Conservation (phyloP, 2,329 filamentous ascomycete species). For the Chalaropsis thielavioides region DNA sequence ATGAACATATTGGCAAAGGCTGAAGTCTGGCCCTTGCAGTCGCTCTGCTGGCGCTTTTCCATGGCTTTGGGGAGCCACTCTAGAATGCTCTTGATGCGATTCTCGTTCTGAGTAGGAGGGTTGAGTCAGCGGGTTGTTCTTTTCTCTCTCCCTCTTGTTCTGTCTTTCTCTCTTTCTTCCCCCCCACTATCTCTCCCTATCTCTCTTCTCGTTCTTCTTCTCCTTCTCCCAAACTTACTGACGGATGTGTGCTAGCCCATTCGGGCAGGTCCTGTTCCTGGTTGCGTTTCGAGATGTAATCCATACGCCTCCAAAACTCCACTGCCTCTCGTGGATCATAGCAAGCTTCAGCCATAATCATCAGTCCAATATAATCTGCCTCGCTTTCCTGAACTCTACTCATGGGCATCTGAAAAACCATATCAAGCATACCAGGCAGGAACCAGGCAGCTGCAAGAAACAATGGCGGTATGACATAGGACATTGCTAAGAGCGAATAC, state of each 20-base stretch:
- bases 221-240: constrained; percentile 31
- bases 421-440: constrained; percentile 39
- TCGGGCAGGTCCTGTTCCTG: constrained; percentile 44
- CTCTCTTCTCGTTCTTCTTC: not conserved
- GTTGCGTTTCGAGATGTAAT: constrained; percentile 29
- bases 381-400: constrained; percentile 59
- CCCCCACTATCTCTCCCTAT: not conserved
- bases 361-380: constrained; percentile 65
- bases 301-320: constrained; percentile 54
- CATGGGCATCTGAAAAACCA: constrained; percentile 54
- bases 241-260: constrained; percentile 64
- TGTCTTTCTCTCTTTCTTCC: not conserved
- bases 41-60: constrained; percentile 38
- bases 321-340: constrained; percentile 56
- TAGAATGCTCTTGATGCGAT: constrained; percentile 49
- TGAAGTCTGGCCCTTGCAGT: constrained; percentile 35
- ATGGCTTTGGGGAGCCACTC: constrained; percentile 47
- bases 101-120: constrained; percentile 34
- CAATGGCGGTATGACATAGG: constrained; percentile 30
- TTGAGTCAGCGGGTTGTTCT: not conserved
- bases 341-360: constrained; percentile 73
- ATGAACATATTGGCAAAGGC: constrained; percentile 40
- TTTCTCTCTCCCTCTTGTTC: not conserved
- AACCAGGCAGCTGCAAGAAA: constrained; percentile 30
- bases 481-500: constrained; percentile 36